Evolutionary conservation across 2,329 filamentous ascomycete genomes (phyloP), one percentile per base, ranked within the genome.

Genomic region (Cercospora brassicicola): DNA sequence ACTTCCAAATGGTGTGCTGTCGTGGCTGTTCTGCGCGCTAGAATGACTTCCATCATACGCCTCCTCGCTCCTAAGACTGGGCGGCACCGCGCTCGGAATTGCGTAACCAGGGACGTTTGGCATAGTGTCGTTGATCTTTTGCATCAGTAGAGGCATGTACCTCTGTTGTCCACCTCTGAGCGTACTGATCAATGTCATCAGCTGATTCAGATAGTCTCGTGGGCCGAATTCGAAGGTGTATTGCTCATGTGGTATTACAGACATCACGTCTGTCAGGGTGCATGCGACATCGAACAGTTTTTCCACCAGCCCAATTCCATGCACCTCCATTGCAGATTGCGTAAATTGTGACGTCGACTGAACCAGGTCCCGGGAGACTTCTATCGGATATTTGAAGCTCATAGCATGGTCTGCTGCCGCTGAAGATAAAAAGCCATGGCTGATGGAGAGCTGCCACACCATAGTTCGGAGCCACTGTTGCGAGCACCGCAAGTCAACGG

Each of bases 281-380:
- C 87, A 90, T 11, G 91, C 88, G 39, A 94, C 87, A 72, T 94
- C 90, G 73, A 95, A 87, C 11, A 96, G 81, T 77, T 94, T 94
- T 76, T 94, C 91, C 68, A 95, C 88, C 87, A 96, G 78, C 28
- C 90, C 90, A 45, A 91, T 86, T 18, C 90, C 90, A 71, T 94
- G 85, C 2, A 94, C 83, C 71, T 94, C 91, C 82, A 93, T 89
- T 53, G 89, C 88, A 71, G 89, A 85, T 39, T 88, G 87, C 0
- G 90, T 89, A 74, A 95, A 90, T 63, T 90, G 87, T 15, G 88
- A 87, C 4, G 90, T 89, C 79, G 94, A 88, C 11, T 80, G 78
- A 0, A 87, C 81, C 1, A 89, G 82, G 59, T 88, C 87, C 59
- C 86, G 81, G 0, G 87, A 87, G n/a, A 89, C 87, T 42, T 87